Base-by-base conservation (phyloP, 225 moss, liverwort and hornwort species). In the Ulota crispa region DNA sequence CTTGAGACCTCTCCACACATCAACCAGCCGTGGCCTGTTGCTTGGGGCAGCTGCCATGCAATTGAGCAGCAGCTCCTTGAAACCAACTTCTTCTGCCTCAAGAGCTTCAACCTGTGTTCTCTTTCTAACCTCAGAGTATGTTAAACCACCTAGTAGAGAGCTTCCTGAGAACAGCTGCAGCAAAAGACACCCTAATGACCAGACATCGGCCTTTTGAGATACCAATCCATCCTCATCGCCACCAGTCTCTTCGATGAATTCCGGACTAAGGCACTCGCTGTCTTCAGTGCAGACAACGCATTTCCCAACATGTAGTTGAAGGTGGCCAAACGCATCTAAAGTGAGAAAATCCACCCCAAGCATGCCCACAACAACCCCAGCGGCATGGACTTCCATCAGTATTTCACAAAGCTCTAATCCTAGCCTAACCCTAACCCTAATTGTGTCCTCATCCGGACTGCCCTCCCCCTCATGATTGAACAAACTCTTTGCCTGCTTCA, bases 131-230 rank as follows among this genome's bases (percentile, higher is more conserved):
- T 81, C 75, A 18, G 83, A 76, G 31, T 81, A 83, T 19, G 68
- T 57, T 9, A 83, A 54, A 60, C 87, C 86, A 7, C 65, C 81
- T 23, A 76, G 78, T 30, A 87, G 86, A 27, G 81, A 56, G 80
- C 86, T 80, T 64, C 88, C 88, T 21, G 87, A 83, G 37, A 93
- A 43, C 57, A 93, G 76, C 84, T 88, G 91, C 75, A 93, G 77
- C 70, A 97, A 76, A 55, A 92, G 47, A 83, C 85, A 91, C 80
- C 92, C 95, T 78, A 97, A 41, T 11, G 93, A 92, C 93, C 93
- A 95, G 5, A 92, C 85, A 88, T 97, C 96, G 19, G 90, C 87
- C 84, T 93, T 87, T 54, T 73, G 64, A 13, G 91, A 89, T 66
- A 64, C 74, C 12, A 83, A 52, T 30, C n/a, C 66, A 68, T 39